Conservation (phyloP, 2,329 filamentous ascomycete genomes). For the Aspergillus sp. region DNA sequence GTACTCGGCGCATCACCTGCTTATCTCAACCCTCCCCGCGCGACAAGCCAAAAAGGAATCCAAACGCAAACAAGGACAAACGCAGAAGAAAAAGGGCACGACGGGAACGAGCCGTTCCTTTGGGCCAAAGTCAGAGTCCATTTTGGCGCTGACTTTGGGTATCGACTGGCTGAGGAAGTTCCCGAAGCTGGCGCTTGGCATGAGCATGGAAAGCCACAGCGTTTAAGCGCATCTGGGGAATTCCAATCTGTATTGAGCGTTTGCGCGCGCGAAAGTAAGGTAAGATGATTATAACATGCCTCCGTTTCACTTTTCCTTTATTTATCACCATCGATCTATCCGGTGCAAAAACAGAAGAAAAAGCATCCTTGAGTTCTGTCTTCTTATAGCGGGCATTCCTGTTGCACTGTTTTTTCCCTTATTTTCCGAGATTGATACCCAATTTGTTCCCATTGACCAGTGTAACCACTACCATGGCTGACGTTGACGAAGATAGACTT, state of each 20-base stretch:
- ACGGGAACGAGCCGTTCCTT: not conserved
- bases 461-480: conserved; percentile 17
- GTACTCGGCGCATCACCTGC: not conserved
- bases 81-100: not conserved
- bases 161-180: not conserved
- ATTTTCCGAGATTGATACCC: not conserved
- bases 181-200: conserved; percentile 13
- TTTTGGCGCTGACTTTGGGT: not conserved
- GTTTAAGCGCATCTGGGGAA: conserved; percentile 15
- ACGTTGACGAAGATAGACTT: conserved; percentile 12
- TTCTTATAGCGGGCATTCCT: not conserved
- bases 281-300: conserved; percentile 14
- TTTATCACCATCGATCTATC: not conserved
- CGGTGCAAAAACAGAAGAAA: not conserved
- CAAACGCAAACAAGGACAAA: not conserved
- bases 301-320: not conserved
- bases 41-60: not conserved
- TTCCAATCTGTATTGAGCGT: conserved; percentile 6
- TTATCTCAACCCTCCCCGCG: not conserved
- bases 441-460: conserved; percentile 6
- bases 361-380: not conserved
- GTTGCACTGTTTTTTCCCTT: not conserved
- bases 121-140: not conserved
- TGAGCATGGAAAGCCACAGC: conserved; percentile 22
- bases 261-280: conserved; percentile 22